These are phyloP conservation scores for Mortierella sp. DNA, from an alignment of 371 early-diverging fungal species.

Conservation along the genomic window DNA sequence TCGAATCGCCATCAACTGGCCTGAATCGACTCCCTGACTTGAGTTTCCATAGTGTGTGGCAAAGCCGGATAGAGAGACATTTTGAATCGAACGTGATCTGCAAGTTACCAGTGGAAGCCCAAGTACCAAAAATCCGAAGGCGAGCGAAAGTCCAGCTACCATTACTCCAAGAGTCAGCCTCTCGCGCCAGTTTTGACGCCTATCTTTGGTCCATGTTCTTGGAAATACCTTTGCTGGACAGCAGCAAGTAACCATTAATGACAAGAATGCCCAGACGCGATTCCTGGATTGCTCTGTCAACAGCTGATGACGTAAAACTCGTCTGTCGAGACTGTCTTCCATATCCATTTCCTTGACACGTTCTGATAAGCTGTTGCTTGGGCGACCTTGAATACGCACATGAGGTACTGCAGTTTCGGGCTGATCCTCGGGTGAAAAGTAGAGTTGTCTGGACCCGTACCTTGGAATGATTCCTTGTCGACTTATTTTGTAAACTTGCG, in stretches of 20 bases:
- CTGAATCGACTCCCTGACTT: background rate
- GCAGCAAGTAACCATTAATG: conserved; percentile 45
- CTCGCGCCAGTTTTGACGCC: conserved; percentile 85
- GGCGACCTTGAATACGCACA: conserved; percentile 8
- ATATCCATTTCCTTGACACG: conserved; percentile 22
- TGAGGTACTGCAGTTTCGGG: background rate
- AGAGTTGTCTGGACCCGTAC: conserved; percentile 26
- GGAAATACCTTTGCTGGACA: conserved; percentile 27
- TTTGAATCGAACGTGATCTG: conserved; percentile 17
- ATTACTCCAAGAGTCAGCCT: conserved; percentile 84
- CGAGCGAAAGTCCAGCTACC: conserved; percentile 63
- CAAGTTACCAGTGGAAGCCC: conserved; percentile 68
- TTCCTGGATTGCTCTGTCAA: conserved; percentile 19
- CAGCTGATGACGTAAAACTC: conserved; percentile 4
- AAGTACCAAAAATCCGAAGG: conserved; percentile 71
- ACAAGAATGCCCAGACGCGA: conserved; percentile 45
- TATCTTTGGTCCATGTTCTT: conserved; percentile 48
- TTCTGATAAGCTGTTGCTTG: conserved; percentile 20
- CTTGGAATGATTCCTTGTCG: conserved; percentile 29
- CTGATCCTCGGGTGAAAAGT: conserved; percentile 13
- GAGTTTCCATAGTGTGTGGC: conserved; percentile 18
- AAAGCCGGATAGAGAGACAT: conserved; percentile 16
- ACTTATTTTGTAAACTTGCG: conserved; percentile 17
- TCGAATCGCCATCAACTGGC: conserved; percentile 45
- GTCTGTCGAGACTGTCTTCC: conserved; percentile 32